Base-by-base conservation (phyloP, 2,329 filamentous ascomycete species). In the Paracoccidioides lutzii region DNA sequence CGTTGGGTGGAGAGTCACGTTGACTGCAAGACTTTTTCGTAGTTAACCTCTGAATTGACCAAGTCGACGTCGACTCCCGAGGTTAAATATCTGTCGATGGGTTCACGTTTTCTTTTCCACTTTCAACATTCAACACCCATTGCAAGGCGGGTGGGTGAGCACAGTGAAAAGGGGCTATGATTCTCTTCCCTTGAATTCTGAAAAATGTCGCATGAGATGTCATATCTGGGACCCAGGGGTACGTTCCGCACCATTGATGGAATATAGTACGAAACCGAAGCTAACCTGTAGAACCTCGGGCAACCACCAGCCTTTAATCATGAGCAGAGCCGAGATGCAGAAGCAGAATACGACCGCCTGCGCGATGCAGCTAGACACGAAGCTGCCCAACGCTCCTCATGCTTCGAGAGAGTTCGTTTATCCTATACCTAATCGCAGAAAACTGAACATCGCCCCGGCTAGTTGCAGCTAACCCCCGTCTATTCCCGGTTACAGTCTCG, bases 331-430 rank as follows among this genome's bases (percentile, higher is more conserved):
- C 75, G 75, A 62, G 79, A 84, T 57, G 77, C 82, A 55, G 90
- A 97, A 76, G 82, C 79, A 63, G 90, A 97, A 74, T 97, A 97
- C 72, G 90, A 97, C 69, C 87, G 88, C 54, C 80, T 97, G 46
- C 88, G 93, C 65, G 84, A 85, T 63, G 79, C 90, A 15, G 93
- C 91, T 15, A 83, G 88, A 60, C 78, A 83, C 64, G 90, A 95
- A 76, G 88, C 86, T 57, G 75, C 78, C 53, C 88, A 93, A 75
- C 86, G 88, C 62, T 81, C 81, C 60, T 78, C 80, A 53, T 95
- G 87, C 74, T 90, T 90, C 66, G 81, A 88, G 60, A 77, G 78
- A 66, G 85, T 88, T 75, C 55, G 75, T 42, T 32, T 38, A 30
- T 8, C 51, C 48, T 45, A 37, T 54, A 22, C 22, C 32, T 33